phyloP scores from a whole-genome alignment of 2,329 filamentous ascomycete genomes.

The Chaetomiaceae sp. region DNA sequence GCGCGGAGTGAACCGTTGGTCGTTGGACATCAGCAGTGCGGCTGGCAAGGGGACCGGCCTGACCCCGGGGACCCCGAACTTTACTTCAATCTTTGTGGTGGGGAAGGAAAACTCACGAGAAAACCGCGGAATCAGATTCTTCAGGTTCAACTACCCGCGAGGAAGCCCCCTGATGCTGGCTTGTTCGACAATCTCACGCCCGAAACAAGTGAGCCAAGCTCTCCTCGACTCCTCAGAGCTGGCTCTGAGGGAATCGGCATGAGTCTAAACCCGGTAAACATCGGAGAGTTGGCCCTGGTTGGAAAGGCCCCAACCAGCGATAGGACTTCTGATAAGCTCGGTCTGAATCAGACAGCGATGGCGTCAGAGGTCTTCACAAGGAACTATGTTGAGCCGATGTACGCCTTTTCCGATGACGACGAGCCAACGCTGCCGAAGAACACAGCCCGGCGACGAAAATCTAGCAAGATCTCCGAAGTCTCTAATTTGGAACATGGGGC shows the following conservation, averaged over 20 bases:
- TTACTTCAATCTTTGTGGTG: constrained; percentile 11
- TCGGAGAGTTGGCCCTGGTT: too few species aligned
- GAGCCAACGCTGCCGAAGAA: constrained; percentile 19
- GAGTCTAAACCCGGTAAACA: not conserved
- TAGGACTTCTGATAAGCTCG: not conserved
- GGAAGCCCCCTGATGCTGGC: constrained; percentile 3
- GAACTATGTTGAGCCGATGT: constrained; percentile 24
- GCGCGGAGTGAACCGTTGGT: not conserved
- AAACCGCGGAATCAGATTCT: constrained; percentile 21
- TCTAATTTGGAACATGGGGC: not conserved
- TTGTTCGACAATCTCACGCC: constrained; percentile 13
- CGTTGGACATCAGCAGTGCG: not conserved
- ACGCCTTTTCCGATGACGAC: constrained; percentile 35
- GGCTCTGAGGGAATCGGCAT: not conserved
- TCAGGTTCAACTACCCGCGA: constrained; percentile 18
- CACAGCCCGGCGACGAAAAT: not conserved
- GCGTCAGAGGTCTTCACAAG: constrained; percentile 18
- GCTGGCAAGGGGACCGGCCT: not conserved
- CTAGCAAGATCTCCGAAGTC: not conserved
- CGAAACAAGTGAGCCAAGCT: constrained; percentile 9
- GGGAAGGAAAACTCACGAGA: not conserved
- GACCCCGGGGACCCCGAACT: not conserved
- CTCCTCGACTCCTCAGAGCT: not conserved
- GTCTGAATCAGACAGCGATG: not conserved
- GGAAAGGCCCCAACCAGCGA: not conserved